phyloP scores from a whole-genome alignment of 768 basidiomycete genomes.

The Hydnomerulius pinastri region DNA sequence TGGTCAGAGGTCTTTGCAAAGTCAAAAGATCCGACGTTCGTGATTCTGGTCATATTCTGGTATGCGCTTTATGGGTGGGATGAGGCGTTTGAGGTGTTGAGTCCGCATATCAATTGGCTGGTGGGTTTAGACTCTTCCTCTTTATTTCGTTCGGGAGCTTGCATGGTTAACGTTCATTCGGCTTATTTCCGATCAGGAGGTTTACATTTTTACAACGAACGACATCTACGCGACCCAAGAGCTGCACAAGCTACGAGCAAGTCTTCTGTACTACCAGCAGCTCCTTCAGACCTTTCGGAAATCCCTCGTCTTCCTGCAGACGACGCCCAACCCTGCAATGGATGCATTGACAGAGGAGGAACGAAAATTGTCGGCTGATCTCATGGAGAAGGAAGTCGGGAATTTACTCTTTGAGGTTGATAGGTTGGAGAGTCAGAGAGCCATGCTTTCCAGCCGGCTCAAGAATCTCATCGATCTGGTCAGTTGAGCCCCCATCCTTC shows the following conservation, averaged over 20 bases:
- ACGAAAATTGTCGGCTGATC: constrained; percentile 28
- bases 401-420: constrained; percentile 52
- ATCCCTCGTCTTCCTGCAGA: constrained; percentile 47
- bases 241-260: constrained; percentile 56
- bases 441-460: constrained; percentile 23
- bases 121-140: neutral
- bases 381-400: constrained; percentile 40
- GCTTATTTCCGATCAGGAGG: constrained; percentile 40
- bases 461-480: constrained; percentile 28
- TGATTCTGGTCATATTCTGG: constrained; percentile 51
- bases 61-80: constrained; percentile 59
- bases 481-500: neutral
- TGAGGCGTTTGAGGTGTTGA: constrained; percentile 49
- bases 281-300: constrained; percentile 57
- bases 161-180: constrained; percentile 1
- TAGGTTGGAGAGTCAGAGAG: constrained; percentile 38
- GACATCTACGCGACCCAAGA: constrained; percentile 52
- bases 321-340: constrained; percentile 53
- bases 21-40: constrained; percentile 47
- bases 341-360: constrained; percentile 24
- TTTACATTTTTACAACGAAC: constrained; percentile 40
- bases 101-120: constrained; percentile 37
- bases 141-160: neutral
- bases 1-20: constrained; percentile 7
- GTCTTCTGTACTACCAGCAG: constrained; percentile 53